These are phyloP conservation scores for Chlamydomonas sp. DNA, from an alignment of 139 green algal genomes.

Conservation along the genomic window DNA sequence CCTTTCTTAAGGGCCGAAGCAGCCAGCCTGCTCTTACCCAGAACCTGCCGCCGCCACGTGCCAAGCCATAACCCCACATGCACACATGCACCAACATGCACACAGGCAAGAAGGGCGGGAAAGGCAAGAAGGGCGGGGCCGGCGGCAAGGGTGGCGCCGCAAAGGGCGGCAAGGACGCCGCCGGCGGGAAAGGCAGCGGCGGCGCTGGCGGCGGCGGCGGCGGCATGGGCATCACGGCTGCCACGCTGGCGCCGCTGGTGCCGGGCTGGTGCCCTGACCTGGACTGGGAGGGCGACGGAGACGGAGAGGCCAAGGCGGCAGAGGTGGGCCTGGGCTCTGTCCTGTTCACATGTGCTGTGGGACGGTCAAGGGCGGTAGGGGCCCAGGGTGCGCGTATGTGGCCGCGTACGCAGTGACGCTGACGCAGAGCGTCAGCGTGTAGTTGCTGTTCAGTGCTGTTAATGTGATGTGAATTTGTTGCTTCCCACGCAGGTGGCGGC, in stretches of 20 bases:
- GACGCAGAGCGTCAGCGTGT: too few species aligned
- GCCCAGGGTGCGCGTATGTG: too few species aligned
- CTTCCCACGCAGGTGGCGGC: neutral
- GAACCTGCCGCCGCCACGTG: too few species aligned
- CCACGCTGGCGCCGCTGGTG: slow-evolving; percentile 51
- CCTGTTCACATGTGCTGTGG: neutral
- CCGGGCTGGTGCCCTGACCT: slow-evolving; percentile 60
- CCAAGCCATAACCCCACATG: too few species aligned
- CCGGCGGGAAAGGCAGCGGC: neutral
- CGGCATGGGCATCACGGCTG: slow-evolving; percentile 39
- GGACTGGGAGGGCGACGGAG: slow-evolving; percentile 48
- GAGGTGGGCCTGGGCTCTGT: neutral
- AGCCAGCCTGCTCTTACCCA: too few species aligned
- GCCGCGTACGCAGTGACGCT: too few species aligned
- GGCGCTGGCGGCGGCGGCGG: slow-evolving; percentile 13
- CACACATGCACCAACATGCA: neutral
- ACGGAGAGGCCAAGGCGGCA: slow-evolving; percentile 27
- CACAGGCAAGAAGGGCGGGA: slow-evolving; percentile 53
- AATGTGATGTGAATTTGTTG: neutral
- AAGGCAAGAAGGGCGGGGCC: slow-evolving; percentile 32
- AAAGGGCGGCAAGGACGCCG: slow-evolving; percentile 6
- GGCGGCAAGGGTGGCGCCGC: slow-evolving; percentile 20
- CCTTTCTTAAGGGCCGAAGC: too few species aligned
- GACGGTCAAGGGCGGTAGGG: neutral
- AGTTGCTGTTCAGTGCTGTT: neutral